Conservation (phyloP, 768 basidiomycete species). For the Lentinus tigrinus region DNA sequence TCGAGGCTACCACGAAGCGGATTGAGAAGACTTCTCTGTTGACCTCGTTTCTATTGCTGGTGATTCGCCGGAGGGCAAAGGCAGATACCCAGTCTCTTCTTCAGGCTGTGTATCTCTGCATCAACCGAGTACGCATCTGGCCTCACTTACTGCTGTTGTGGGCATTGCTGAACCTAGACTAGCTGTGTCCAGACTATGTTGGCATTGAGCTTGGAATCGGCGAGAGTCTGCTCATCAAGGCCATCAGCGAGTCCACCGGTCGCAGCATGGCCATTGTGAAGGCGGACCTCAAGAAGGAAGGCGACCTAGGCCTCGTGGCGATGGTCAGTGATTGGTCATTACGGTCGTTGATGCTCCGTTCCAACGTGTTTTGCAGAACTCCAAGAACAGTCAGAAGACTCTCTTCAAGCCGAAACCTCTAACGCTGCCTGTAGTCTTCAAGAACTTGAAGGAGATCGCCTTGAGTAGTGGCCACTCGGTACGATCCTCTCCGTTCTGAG, state of each 20-base stretch:
- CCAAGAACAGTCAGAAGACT: conserved; percentile 89
- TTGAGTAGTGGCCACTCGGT: conserved; percentile 82
- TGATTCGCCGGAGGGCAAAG: conserved; percentile 81
- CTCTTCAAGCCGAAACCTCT: conserved; percentile 92
- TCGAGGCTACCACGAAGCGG: conserved; percentile 94
- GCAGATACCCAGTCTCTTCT: conserved; percentile 75
- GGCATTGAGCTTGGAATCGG: conserved; percentile 96
- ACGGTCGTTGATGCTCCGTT: background rate
- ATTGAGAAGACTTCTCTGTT: conserved; percentile 88
- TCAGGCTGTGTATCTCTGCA: conserved; percentile 92
- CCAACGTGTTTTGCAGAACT: conserved; percentile 54
- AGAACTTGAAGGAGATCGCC: conserved; percentile 88
- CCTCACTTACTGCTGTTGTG: background rate
- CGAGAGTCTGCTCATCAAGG: conserved; percentile 90
- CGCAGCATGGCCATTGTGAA: conserved; percentile 81
- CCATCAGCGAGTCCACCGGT: conserved; percentile 95
- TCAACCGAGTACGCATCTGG: conserved; percentile 73
- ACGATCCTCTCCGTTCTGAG: conserved; percentile 16
- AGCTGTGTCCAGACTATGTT: conserved; percentile 94
- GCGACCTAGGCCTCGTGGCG: conserved; percentile 95
- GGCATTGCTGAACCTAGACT: background rate
- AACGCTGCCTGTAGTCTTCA: conserved; percentile 86
- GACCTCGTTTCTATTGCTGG: conserved; percentile 84
- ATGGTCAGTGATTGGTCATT: conserved; percentile 53
- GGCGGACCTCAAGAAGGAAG: conserved; percentile 89